Evolutionary conservation across 2,329 filamentous ascomycete genomes (phyloP).

Genomic region (Venturia nashicola): DNA sequence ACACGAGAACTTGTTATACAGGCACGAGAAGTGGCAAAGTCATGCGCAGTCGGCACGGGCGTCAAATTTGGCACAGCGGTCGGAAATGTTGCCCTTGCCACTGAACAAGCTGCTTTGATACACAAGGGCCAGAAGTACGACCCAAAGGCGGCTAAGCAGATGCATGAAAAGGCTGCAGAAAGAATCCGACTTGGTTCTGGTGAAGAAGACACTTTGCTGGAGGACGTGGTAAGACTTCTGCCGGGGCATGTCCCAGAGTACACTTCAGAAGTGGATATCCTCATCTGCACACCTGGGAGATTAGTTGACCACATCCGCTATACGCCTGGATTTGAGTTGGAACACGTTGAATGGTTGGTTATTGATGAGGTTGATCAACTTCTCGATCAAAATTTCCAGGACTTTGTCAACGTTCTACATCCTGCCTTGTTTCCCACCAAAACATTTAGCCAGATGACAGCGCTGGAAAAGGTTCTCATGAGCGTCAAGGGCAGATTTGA

Average conservation of each 20-base stretch:
- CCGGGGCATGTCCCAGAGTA: conserved; percentile 53
- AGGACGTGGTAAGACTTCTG: conserved; percentile 30
- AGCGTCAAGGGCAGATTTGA: conserved; percentile 40
- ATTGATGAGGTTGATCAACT: conserved; percentile 92
- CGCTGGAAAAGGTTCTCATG: conserved; percentile 28
- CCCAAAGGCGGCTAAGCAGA: conserved; percentile 41
- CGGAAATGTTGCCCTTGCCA: conserved; percentile 62
- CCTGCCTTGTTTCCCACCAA: conserved; percentile 42
- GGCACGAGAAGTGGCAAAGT: conserved; percentile 64
- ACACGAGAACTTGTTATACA: conserved; percentile 85
- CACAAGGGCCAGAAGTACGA: conserved; percentile 50
- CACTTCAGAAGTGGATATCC: conserved; percentile 66
- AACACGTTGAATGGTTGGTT: conserved; percentile 73
- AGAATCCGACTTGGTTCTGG: conserved; percentile 21
- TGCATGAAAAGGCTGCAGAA: conserved; percentile 29
- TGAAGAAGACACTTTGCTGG: conserved; percentile 24
- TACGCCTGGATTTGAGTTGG: conserved; percentile 69
- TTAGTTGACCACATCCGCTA: conserved; percentile 82
- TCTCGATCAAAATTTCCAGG: conserved; percentile 82
- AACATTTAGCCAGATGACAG: conserved; percentile 7
- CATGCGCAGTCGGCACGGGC: conserved; percentile 58
- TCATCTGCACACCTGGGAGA: conserved; percentile 84
- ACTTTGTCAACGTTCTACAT: conserved; percentile 69
- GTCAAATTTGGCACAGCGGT: conserved; percentile 72
- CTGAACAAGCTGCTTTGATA: conserved; percentile 50